These are phyloP conservation scores for Arthrobotrys entomopaga DNA, from an alignment of 2,329 filamentous ascomycete species.

Conservation along the genomic window DNA sequence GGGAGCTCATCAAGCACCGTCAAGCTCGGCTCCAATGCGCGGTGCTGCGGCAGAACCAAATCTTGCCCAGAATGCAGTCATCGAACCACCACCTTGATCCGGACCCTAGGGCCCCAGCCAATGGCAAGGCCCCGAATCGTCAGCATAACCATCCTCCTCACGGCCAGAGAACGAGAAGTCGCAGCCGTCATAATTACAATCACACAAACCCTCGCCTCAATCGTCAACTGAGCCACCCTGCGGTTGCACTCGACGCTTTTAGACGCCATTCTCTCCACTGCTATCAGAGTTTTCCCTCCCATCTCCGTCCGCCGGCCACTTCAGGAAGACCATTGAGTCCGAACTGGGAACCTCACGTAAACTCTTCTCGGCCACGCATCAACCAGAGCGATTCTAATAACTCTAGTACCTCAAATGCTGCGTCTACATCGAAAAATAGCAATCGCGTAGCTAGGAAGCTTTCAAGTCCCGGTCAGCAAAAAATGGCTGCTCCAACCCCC, in stretches of 20 bases:
- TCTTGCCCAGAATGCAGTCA: slow-evolving; percentile 41
- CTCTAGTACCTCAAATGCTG: slow-evolving; percentile 58
- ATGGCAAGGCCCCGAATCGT: slow-evolving; percentile 45
- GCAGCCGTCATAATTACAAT: slow-evolving; percentile 33
- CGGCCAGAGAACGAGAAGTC: slow-evolving; percentile 6
- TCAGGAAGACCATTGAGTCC: slow-evolving; percentile 41
- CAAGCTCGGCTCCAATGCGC: neutral
- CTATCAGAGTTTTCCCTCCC: slow-evolving; percentile 83
- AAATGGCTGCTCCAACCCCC: slow-evolving; percentile 71
- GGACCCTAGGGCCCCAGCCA: slow-evolving; percentile 30
- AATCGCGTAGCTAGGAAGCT: slow-evolving; percentile 14
- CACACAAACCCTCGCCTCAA: neutral
- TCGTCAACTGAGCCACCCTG: slow-evolving; percentile 33
- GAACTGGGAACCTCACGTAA: slow-evolving; percentile 56
- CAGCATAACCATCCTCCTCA: slow-evolving; percentile 21
- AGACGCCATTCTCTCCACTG: slow-evolving; percentile 69
- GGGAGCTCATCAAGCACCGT: neutral
- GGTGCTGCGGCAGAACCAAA: slow-evolving; percentile 20
- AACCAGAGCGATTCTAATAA: slow-evolving; percentile 60
- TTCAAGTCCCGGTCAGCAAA: slow-evolving; percentile 40
- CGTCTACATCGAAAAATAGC: slow-evolving; percentile 15
- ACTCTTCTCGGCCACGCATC: slow-evolving; percentile 55
- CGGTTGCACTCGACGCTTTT: slow-evolving; percentile 55
- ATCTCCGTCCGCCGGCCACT: slow-evolving; percentile 72
- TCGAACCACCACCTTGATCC: slow-evolving; percentile 28